Evolutionary conservation across 345 rosid species (phyloP), one percentile per base, ranked within the genome.

Genomic region (Cardamine chenopodiifolia): DNA sequence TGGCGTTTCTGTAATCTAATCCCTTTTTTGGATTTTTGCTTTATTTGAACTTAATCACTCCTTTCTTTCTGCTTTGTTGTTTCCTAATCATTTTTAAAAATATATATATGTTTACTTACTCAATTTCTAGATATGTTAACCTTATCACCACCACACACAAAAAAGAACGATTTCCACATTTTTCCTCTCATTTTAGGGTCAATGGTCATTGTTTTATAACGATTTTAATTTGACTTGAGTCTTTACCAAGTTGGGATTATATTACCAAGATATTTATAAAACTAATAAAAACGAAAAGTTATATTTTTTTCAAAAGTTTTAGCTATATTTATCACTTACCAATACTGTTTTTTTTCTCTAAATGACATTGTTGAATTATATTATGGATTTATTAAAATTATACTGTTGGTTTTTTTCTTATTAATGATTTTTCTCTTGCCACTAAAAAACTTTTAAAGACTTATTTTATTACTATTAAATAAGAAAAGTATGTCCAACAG

Each of bases 1-100:
- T 29, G 69, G 64, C 74, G 62, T 74, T 57, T 56, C 48, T 52
- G 8, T 29, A 29, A 11, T 57, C 14, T 6, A 29, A 63, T 42
- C 72, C 60, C 4, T 66, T 59, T 31, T 14, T 54, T 32, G 64
- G 31, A 53, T 11, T 68, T 74, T 48, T 74, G 72, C 66, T 56
- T 57, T 73, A 10, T 25, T 75, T 67, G 34, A 57, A 23, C 78
- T 66, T 22, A 45, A 65, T 65, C 72, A 57, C 78, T 23, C 49
- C 42, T 35, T 50, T 49, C 62, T 49, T 37, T 49, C 34, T 49
- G 29, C 66, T 66, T 66, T 56, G 17, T 55, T 65, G 56, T 56
- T 73, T 74, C 37, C 42, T 73, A 54, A 73, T 42, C 42, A 40
- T 32, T 70, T 70, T 15, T 22, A n/a, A 34, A n/a, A n/a, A n/a